Percentiles rank a stretch among this genome's conserved stretches.
Conservation (phyloP, 371 early-diverging fungal species). For the Mycotypha africana region DNA sequence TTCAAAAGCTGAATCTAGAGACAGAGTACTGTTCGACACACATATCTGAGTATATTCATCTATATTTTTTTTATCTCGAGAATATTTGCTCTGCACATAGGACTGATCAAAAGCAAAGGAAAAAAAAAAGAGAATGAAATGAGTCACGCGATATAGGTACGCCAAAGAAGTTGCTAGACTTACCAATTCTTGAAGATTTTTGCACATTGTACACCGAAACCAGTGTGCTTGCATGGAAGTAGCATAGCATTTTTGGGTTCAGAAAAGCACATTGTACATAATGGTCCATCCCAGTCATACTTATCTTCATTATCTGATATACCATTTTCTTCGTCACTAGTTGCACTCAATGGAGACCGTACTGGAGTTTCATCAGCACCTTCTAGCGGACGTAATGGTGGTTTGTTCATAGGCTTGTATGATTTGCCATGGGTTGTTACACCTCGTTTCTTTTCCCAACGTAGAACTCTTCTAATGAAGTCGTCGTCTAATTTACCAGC, state of each 20-base stretch:
- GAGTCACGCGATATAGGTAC: too few species aligned
- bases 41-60: too few species aligned
- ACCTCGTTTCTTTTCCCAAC: constrained; percentile 17
- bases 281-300: constrained; percentile 30
- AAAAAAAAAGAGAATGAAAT: neutral
- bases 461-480: constrained; percentile 18
- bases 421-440: constrained; percentile 9
- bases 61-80: too few species aligned
- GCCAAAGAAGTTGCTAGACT: too few species aligned
- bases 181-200: constrained; percentile 33
- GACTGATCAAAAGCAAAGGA: constrained; percentile 14
- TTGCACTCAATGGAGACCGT: neutral
- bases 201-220: constrained; percentile 35
- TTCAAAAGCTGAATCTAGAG: too few species aligned
- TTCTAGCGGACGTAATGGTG: constrained; percentile 6
- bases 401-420: constrained; percentile 9
- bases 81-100: constrained; percentile 22
- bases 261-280: constrained; percentile 37
- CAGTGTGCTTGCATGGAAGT: constrained; percentile 40
- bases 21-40: too few species aligned
- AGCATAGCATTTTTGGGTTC: constrained; percentile 36
- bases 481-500: constrained; percentile 19
- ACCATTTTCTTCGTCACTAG: neutral
- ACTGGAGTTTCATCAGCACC: constrained; percentile 6
- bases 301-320: constrained; percentile 9